Percentiles rank a stretch among this genome's conserved stretches.
Evolutionary conservation across 2,329 filamentous ascomycete species (phyloP).

Genomic region (Trichoderma sp.): DNA sequence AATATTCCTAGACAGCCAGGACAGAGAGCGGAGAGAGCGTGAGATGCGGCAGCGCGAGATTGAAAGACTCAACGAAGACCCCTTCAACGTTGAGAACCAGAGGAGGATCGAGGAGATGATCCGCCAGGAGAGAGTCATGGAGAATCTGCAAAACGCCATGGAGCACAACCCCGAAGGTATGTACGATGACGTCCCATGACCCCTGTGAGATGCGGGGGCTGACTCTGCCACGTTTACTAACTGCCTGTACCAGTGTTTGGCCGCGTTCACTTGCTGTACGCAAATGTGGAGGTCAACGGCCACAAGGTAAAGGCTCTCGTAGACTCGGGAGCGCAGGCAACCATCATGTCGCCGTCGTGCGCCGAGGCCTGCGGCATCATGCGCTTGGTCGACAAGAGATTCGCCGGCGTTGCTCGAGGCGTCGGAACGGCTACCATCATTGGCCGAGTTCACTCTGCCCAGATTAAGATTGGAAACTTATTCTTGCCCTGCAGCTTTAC

Average conservation of each 20-base stretch:
- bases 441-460: constrained; percentile 90
- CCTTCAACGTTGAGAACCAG: constrained; percentile 91
- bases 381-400: constrained; percentile 89
- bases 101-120: constrained; percentile 95
- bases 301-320: constrained; percentile 92
- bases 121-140: constrained; percentile 86
- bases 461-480: constrained; percentile 86
- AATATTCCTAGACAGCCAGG: constrained; percentile 65
- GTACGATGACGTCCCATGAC: constrained; percentile 13
- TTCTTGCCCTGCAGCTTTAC: constrained; percentile 94
- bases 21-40: constrained; percentile 69
- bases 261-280: constrained; percentile 92
- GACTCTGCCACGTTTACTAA: constrained; percentile 19
- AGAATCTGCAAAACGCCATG: constrained; percentile 94
- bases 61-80: constrained; percentile 83
- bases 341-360: constrained; percentile 95
- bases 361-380: constrained; percentile 93
- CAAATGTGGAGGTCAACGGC: constrained; percentile 92
- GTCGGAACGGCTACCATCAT: constrained; percentile 94
- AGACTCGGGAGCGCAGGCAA: constrained; percentile 94
- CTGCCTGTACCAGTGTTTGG: constrained; percentile 68
- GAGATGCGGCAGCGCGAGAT: constrained; percentile 80
- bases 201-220: constrained; percentile 8
- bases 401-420: constrained; percentile 85
- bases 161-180: constrained; percentile 95